Conservation (phyloP, 176 grass and related monocot species). For the Oryza meyeriana region DNA sequence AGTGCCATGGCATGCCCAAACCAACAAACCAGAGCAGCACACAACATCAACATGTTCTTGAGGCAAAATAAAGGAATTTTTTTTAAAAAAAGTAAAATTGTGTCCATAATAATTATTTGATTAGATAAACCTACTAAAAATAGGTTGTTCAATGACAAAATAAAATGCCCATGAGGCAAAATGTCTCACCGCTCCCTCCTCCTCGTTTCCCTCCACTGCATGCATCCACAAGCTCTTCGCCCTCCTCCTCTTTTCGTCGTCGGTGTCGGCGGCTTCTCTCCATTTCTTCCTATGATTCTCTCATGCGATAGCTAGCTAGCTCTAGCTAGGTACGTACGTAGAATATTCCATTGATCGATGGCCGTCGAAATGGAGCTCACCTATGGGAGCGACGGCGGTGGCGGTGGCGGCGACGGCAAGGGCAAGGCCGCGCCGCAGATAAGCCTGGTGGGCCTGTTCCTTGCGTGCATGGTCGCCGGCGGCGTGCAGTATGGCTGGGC, state of each 20-base stretch:
- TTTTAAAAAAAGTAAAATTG: background rate
- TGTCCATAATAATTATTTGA: background rate
- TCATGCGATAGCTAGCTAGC: background rate
- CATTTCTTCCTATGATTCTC: background rate
- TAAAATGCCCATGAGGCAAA: background rate
- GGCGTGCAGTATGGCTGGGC: slow-evolving; percentile 88
- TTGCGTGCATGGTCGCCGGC: slow-evolving; percentile 69
- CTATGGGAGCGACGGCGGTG: too few species aligned
- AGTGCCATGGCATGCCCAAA: background rate
- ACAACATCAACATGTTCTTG: background rate
- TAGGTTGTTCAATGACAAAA: background rate
- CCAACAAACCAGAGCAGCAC: background rate
- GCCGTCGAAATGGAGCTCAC: background rate
- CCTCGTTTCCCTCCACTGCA: slow-evolving; percentile 14
- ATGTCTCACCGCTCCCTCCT: background rate
- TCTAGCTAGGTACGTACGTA: background rate
- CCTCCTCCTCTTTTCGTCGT: background rate
- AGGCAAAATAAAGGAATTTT: background rate
- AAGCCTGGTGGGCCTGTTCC: slow-evolving; percentile 38
- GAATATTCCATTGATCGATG: background rate
- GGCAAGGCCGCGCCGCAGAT: slow-evolving; percentile 3
- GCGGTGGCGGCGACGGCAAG: background rate
- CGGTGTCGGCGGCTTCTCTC: background rate
- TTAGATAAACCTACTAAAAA: background rate
- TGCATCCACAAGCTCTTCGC: background rate